phyloP scores from a whole-genome alignment of 257 asterid genomes.

The Solanum microdontum region DNA sequence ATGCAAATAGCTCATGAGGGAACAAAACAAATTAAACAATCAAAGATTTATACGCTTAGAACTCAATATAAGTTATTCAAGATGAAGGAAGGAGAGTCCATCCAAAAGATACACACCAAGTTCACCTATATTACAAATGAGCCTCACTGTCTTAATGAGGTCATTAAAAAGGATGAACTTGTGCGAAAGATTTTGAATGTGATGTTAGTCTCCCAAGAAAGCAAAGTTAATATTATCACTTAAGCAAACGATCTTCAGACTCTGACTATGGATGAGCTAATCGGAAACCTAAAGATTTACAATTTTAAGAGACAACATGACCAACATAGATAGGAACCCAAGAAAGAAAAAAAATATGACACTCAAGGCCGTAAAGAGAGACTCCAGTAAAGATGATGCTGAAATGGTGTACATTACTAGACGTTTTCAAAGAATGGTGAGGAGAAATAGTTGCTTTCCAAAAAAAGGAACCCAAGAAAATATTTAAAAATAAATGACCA shows the following conservation, averaged over 20 bases:
- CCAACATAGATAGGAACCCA: background rate
- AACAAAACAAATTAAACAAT: too few relatives aligned
- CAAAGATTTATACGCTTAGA: background rate
- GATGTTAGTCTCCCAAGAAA: background rate
- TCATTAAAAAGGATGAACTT: too few relatives aligned
- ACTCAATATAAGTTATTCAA: background rate
- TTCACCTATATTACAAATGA: background rate
- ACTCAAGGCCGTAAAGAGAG: background rate
- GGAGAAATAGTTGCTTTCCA: background rate
- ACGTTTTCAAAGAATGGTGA: background rate
- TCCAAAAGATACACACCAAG: background rate
- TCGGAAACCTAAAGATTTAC: background rate
- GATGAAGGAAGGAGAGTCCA: background rate
- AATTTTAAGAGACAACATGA: background rate
- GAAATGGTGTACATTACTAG: background rate
- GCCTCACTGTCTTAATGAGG: background rate
- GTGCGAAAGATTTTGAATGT: background rate
- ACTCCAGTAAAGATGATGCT: background rate
- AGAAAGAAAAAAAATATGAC: background rate
- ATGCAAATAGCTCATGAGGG: background rate
- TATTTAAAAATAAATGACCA: background rate
- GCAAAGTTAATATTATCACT: background rate
- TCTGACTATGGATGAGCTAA: background rate
- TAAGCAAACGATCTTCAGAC: background rate
- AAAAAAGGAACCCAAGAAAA: background rate